Evolutionary conservation across 2,329 filamentous ascomycete genomes (phyloP).

Genomic region (Botrytis tulipae): DNA sequence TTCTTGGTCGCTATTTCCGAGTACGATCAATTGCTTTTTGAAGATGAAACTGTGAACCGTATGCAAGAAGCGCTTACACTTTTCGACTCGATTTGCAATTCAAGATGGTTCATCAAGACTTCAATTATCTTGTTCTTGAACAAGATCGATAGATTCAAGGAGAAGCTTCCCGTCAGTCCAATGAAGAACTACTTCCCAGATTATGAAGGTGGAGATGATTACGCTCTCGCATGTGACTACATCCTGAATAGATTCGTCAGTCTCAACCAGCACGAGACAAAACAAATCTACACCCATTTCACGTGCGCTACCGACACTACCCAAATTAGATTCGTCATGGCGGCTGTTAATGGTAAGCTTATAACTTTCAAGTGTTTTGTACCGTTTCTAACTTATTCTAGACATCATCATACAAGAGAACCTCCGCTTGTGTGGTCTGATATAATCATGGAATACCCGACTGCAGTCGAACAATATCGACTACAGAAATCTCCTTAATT

Average conservation of each 20-base stretch:
- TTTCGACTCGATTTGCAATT: constrained; percentile 86
- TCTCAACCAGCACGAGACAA: constrained; percentile 97
- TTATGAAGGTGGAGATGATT: constrained; percentile 94
- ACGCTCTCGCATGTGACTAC: constrained; percentile 94
- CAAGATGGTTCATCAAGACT: constrained; percentile 86
- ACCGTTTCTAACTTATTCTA: constrained; percentile 49
- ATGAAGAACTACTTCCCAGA: constrained; percentile 89
- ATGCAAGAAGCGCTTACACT: constrained; percentile 88
- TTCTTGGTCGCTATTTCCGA: constrained; percentile 96
- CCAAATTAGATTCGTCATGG: constrained; percentile 99
- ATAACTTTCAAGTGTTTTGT: neutral
- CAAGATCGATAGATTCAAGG: constrained; percentile 88
- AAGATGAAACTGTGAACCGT: constrained; percentile 95
- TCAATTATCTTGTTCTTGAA: constrained; percentile 87
- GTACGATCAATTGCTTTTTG: constrained; percentile 93
- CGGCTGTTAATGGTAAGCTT: constrained; percentile 88
- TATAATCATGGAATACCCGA: constrained; percentile 53
- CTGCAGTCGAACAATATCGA: neutral
- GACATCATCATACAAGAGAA: constrained; percentile 99
- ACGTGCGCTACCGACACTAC: constrained; percentile 98
- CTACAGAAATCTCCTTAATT: constrained; percentile 29
- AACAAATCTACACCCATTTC: constrained; percentile 99
- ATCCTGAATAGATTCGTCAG: constrained; percentile 98
- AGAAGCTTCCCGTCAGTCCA: constrained; percentile 78
- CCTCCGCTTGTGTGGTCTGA: constrained; percentile 91